Conservation (phyloP, 352 stramenopile species). For the Pythium rishiriense region DNA sequence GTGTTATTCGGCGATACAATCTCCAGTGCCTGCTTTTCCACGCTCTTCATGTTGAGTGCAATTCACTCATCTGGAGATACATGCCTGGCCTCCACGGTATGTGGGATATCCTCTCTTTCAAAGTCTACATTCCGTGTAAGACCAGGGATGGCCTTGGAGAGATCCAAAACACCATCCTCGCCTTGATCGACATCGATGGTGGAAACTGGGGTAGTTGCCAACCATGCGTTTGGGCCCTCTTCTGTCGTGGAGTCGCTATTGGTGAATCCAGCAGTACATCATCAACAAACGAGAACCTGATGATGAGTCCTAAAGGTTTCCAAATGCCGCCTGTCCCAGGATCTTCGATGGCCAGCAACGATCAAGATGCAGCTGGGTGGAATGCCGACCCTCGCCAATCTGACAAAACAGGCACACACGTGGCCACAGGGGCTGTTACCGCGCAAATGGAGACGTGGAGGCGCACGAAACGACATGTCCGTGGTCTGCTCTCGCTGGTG, state of each 20-base stretch:
- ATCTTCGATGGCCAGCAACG: neutral
- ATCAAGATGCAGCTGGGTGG: conserved; percentile 14
- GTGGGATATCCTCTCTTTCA: conserved; percentile 63
- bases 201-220: conserved; percentile 44
- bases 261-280: conserved; percentile 57
- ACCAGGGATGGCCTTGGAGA: conserved; percentile 38
- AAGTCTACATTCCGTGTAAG: conserved; percentile 28
- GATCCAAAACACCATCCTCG: conserved; percentile 59
- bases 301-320: conserved; percentile 72
- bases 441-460: conserved; percentile 74
- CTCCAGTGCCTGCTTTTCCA: conserved; percentile 77
- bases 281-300: conserved; percentile 40
- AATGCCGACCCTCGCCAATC: neutral
- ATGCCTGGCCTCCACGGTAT: conserved; percentile 68
- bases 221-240: conserved; percentile 69
- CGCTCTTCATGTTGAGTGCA: conserved; percentile 74
- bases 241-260: conserved; percentile 80
- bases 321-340: conserved; percentile 13
- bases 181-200: conserved; percentile 69
- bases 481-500: conserved; percentile 55
- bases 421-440: conserved; percentile 25
- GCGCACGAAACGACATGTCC: conserved; percentile 65
- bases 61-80: conserved; percentile 57
- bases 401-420: conserved; percentile 30
- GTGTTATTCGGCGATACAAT: conserved; percentile 57